phyloP scores from a whole-genome alignment of 2,329 filamentous ascomycete species.

The Leptographium procerum region DNA sequence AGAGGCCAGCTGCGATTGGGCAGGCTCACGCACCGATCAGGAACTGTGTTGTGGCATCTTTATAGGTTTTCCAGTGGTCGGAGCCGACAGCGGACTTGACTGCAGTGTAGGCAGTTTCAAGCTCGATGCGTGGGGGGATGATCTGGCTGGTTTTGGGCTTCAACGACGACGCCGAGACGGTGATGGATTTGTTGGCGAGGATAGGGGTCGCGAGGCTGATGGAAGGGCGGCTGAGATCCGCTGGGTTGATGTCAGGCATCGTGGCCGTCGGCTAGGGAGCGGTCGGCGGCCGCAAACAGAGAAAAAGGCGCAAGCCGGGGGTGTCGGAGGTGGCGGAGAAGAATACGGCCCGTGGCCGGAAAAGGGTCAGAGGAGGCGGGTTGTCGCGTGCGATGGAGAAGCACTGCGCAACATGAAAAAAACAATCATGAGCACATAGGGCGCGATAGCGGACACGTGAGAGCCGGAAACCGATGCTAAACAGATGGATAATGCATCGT shows the following conservation, averaged over 20 bases:
- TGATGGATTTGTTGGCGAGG: conserved; percentile 45
- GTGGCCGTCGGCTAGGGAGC: conserved; percentile 4
- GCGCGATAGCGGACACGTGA: conserved; percentile 24
- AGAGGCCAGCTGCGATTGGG: not conserved
- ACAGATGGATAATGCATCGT: conserved; percentile 33
- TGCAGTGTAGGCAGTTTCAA: conserved; percentile 52
- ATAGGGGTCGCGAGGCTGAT: conserved; percentile 47
- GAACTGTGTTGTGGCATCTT: conserved; percentile 51
- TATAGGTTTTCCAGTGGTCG: conserved; percentile 55
- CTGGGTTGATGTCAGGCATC: conserved; percentile 62
- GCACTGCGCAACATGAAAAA: conserved; percentile 33
- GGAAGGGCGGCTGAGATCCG: conserved; percentile 52
- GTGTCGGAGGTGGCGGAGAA: conserved; percentile 11
- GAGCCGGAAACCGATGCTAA: conserved; percentile 28
- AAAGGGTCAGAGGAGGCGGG: conserved; percentile 1
- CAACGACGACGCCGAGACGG: conserved; percentile 35
- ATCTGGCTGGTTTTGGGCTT: conserved; percentile 52
- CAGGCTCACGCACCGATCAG: conserved; percentile 39
- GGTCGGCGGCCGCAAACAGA: not conserved
- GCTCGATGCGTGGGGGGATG: conserved; percentile 54
- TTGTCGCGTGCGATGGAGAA: conserved; percentile 34
- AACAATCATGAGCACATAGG: conserved; percentile 32
- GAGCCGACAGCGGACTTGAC: conserved; percentile 47
- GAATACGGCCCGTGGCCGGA: conserved; percentile 16
- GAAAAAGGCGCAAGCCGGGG: not conserved